Percentiles rank a stretch among this genome's conserved stretches.
phyloP scores from a whole-genome alignment of 129 eudicot species.

The Chrysanthemum lavandulifolium region DNA sequence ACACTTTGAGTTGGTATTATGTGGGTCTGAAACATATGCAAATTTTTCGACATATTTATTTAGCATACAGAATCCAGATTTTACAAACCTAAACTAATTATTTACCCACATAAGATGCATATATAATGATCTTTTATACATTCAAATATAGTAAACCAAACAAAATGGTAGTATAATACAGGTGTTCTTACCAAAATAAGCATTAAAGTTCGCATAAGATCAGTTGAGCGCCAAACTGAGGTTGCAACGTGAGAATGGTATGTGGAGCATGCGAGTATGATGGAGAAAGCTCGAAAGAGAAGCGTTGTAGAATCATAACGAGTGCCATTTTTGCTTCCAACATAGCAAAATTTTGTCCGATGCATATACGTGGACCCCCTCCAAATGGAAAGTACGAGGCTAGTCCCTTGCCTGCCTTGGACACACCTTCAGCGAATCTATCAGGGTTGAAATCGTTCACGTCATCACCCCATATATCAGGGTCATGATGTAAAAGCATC shows the following conservation, averaged over 20 bases:
- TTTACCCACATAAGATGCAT: too few relatives aligned
- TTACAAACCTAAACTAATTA: too few relatives aligned
- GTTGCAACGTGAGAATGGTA: conserved; percentile 32
- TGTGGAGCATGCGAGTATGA: conserved; percentile 40
- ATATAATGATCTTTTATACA: background rate
- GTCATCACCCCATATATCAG: conserved; percentile 35
- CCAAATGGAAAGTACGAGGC: conserved; percentile 37
- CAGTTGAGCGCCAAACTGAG: conserved; percentile 35
- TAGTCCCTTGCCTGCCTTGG: conserved; percentile 31
- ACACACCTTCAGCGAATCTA: conserved; percentile 38
- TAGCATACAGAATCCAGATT: too few relatives aligned
- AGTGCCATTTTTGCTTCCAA: conserved; percentile 43
- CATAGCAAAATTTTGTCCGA: conserved; percentile 36
- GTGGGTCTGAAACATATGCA: too few relatives aligned
- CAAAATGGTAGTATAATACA: background rate
- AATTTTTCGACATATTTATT: too few relatives aligned
- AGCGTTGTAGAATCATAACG: conserved; percentile 33
- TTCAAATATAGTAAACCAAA: background rate
- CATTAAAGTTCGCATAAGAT: conserved; percentile 25
- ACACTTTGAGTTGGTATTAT: too few relatives aligned
- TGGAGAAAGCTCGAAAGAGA: conserved; percentile 34
- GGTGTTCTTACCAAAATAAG: background rate
- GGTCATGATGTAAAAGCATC: conserved; percentile 34
- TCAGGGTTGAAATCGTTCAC: conserved; percentile 41
- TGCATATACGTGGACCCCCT: conserved; percentile 41